Evolutionary conservation across 106 monocot species (phyloP), one percentile per base, ranked within the genome.

Genomic region (Dendrobium huoshanense): DNA sequence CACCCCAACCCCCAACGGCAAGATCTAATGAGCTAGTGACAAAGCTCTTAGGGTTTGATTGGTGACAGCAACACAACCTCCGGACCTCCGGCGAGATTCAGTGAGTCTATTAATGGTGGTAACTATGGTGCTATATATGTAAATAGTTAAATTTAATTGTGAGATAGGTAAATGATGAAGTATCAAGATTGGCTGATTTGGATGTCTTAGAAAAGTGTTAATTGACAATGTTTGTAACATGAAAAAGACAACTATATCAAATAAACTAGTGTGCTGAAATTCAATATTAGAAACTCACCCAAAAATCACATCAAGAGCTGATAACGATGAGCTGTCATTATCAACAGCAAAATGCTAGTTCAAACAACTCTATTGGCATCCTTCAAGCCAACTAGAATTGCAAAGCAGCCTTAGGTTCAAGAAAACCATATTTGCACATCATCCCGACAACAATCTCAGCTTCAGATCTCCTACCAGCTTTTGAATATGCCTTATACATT

Each of bases 381-480:
- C 74, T 74, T 8, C 74, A 42, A 20, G 74, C 43, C 41, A 44
- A 51, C 9, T 78, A 87, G 67, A 55, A 77, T 43, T 78, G 11
- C 37, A 75, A 79, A 33, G 72, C 77, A 68, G 84, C 83, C 43
- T 68, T 19, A 27, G 82, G 77, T 41, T 55, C 42, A 2, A 48
- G 77, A 74, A 85, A 87, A 17, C 96, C 96, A 83, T 85, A 77
- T 82, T 96, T 96, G 87, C 93, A 93, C 93, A 96, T 88, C 80
- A 88, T 77, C 19, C 89, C 93, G 56, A 87, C 2, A 13, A 96
- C 55, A 1, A 81, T 85, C 45, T 91, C 83, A 22, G 91, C 93
- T 72, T 91, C 93, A 44, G 16, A 58, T 72, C 55, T 90, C 90
- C 90, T 87, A 22, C 93, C 96, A 51, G 73, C 41, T n/a, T 78